Percentiles rank a stretch among this genome's conserved stretches.
phyloP scores from a whole-genome alignment of 2,329 filamentous ascomycete genomes.

The Coniochaeta sp. region DNA sequence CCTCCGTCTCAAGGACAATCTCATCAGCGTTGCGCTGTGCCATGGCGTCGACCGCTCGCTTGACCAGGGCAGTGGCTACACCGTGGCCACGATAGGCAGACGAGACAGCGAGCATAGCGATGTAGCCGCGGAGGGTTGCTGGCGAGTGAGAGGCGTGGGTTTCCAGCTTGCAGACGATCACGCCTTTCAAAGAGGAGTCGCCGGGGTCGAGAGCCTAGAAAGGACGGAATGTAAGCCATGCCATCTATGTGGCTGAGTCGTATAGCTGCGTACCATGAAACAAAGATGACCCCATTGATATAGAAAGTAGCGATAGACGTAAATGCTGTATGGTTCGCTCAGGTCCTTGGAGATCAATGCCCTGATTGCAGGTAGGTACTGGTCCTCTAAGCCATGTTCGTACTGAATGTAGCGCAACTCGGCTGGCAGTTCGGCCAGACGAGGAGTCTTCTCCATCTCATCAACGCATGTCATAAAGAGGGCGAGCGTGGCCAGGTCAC shows the following conservation, averaged over 20 bases:
- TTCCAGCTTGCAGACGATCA: conserved; percentile 93
- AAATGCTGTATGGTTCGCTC: conserved; percentile 98
- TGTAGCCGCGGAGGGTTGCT: conserved; percentile 76
- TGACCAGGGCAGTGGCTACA: conserved; percentile 83
- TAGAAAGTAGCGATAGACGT: conserved; percentile 96
- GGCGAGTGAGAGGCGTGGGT: conserved; percentile 75
- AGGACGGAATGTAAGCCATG: neutral
- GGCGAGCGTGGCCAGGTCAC: neutral
- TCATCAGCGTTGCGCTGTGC: conserved; percentile 77
- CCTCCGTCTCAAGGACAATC: conserved; percentile 92
- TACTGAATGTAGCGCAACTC: conserved; percentile 55
- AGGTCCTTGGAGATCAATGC: conserved; percentile 92
- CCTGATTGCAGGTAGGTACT: conserved; percentile 77
- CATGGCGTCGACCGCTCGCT: conserved; percentile 88
- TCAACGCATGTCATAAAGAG: neutral
- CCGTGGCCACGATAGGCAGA: conserved; percentile 73
- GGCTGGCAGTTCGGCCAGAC: conserved; percentile 27
- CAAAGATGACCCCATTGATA: conserved; percentile 98
- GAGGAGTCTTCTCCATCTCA: conserved; percentile 24
- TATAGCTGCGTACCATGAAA: conserved; percentile 62
- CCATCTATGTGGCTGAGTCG: neutral
- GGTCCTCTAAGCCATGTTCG: conserved; percentile 49
- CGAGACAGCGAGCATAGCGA: conserved; percentile 94
- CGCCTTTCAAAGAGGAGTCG: conserved; percentile 66
- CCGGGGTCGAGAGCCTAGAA: conserved; percentile 50